Percentiles rank a stretch among this genome's conserved stretches.
These are phyloP conservation scores for Carex pumila DNA, from an alignment of 176 grass and related monocot species.

Conservation along the genomic window DNA sequence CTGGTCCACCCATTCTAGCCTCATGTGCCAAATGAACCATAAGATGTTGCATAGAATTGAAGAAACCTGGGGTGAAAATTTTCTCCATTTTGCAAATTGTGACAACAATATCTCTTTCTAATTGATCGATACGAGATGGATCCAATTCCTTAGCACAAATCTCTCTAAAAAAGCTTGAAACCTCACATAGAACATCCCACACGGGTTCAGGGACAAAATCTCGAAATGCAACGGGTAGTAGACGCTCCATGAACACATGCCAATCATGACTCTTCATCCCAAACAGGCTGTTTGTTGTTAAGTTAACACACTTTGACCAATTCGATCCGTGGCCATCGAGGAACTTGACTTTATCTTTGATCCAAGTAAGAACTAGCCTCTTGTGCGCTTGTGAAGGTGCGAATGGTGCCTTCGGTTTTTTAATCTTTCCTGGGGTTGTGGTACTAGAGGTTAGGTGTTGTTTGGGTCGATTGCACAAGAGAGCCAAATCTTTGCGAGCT, in stretches of 20 bases:
- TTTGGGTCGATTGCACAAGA: not conserved
- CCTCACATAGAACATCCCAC: not conserved
- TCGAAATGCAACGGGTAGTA: not conserved
- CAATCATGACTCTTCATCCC: slow-evolving; percentile 20
- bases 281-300: not conserved
- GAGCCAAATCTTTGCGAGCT: not conserved
- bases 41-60: slow-evolving; percentile 20
- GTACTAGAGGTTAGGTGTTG: not conserved
- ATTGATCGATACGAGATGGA: not conserved
- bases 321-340: slow-evolving; percentile 9
- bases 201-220: not conserved
- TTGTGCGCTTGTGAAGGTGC: not conserved
- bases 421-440: not conserved
- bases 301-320: not conserved
- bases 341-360: slow-evolving; percentile 1
- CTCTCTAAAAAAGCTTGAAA: not conserved
- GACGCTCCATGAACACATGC: slow-evolving; percentile 6
- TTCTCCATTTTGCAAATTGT: slow-evolving; percentile 21
- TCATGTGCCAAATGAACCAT: slow-evolving; percentile 6
- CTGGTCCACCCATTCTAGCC: not conserved
- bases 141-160: slow-evolving; percentile 3
- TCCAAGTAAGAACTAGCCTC: not conserved
- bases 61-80: slow-evolving; percentile 12
- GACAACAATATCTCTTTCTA: slow-evolving; percentile 1
- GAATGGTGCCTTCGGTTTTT: not conserved